These are phyloP conservation scores for Rhizopogon vesiculosus DNA, from an alignment of 768 basidiomycete genomes.

Conservation along the genomic window DNA sequence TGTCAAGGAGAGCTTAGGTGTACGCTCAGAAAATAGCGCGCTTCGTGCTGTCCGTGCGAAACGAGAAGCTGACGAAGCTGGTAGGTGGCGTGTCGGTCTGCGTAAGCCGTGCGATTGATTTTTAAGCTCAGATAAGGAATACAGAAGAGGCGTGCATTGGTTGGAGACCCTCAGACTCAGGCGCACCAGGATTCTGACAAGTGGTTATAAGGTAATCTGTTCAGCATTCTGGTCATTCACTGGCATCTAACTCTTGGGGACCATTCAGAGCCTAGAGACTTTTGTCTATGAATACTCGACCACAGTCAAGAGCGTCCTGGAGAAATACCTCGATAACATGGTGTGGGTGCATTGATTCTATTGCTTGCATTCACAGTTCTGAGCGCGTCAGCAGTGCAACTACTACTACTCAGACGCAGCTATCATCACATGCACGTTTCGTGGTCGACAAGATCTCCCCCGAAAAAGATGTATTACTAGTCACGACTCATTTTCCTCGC, in stretches of 20 bases:
- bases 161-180: conserved; percentile 85
- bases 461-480: conserved; percentile 58
- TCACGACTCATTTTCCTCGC: conserved; percentile 54
- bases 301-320: conserved; percentile 57
- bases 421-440: conserved; percentile 59
- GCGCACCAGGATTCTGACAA: conserved; percentile 76
- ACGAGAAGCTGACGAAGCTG: conserved; percentile 88
- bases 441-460: conserved; percentile 66
- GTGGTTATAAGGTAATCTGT: conserved; percentile 65
- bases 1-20: conserved; percentile 55
- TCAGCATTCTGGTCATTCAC: not conserved
- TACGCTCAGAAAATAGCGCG: conserved; percentile 57
- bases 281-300: conserved; percentile 72
- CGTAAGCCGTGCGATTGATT: not conserved
- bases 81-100: conserved; percentile 33
- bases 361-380: not conserved
- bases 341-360: conserved; percentile 40
- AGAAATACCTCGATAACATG: conserved; percentile 78
- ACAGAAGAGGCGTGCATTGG: conserved; percentile 86
- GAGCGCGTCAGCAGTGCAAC: conserved; percentile 60
- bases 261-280: conserved; percentile 66
- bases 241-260: conserved; percentile 1
- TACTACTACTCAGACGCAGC: conserved; percentile 65
- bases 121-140: conserved; percentile 68
- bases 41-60: conserved; percentile 77